Conservation (phyloP, 176 grass and related monocot species). For the Leersia perrieri region DNA sequence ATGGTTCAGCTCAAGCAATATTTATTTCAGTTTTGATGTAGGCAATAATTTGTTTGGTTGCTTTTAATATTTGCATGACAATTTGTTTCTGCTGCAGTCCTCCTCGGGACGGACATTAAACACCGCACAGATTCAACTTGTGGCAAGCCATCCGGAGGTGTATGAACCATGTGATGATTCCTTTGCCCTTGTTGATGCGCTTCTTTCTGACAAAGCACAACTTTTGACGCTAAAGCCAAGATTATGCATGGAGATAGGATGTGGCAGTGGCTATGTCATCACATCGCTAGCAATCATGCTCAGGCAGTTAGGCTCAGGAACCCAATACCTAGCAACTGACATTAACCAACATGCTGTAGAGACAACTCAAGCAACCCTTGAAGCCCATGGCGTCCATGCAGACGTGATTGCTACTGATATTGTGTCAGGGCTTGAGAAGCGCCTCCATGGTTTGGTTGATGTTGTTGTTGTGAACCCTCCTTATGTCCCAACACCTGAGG, state of each 20-base stretch:
- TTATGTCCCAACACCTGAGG: slow-evolving; percentile 87
- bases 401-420: slow-evolving; percentile 79
- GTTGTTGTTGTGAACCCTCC: slow-evolving; percentile 91
- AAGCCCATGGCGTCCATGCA: slow-evolving; percentile 75
- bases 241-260: slow-evolving; percentile 83
- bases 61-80: background rate
- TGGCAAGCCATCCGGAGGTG: slow-evolving; percentile 77
- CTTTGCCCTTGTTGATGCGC: slow-evolving; percentile 89
- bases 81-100: slow-evolving; percentile 33
- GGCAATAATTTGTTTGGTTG: background rate
- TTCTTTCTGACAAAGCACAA: slow-evolving; percentile 72
- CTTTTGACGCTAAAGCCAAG: slow-evolving; percentile 61
- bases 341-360: slow-evolving; percentile 75
- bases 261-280: slow-evolving; percentile 88
- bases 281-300: slow-evolving; percentile 94
- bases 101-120: slow-evolving; percentile 46
- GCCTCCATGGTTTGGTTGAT: slow-evolving; percentile 65
- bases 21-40: slow-evolving; percentile 4
- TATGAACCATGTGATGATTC: slow-evolving; percentile 96
- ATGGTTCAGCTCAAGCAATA: background rate
- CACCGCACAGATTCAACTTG: slow-evolving; percentile 79
- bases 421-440: slow-evolving; percentile 72
- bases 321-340: slow-evolving; percentile 88
- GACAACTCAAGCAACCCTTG: slow-evolving; percentile 68
- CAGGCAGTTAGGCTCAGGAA: slow-evolving; percentile 50